Evolutionary conservation across 805 yeast species (phyloP).

Genomic region (Nakazawaea wickerhamii): DNA sequence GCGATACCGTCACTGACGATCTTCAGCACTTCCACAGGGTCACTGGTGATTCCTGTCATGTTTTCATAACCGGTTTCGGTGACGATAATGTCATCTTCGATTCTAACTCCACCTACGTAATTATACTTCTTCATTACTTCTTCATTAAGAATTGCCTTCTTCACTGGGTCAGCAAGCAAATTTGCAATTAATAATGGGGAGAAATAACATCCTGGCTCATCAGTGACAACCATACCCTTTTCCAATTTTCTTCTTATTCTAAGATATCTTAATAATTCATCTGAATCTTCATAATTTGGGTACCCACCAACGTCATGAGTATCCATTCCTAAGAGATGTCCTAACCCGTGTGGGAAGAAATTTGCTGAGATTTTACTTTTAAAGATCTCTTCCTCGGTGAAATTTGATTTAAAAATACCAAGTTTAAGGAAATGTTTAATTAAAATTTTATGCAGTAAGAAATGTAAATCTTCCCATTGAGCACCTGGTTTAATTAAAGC

Average conservation of each 20-base stretch:
- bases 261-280: conserved; percentile 69
- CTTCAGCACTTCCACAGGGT: conserved; percentile 73
- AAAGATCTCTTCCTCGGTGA: conserved; percentile 59
- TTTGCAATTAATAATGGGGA: conserved; percentile 75
- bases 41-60: conserved; percentile 77
- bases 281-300: conserved; percentile 79
- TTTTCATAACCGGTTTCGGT: conserved; percentile 76
- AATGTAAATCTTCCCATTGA: conserved; percentile 79
- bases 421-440: conserved; percentile 64
- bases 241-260: conserved; percentile 72
- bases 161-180: conserved; percentile 44
- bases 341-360: conserved; percentile 94
- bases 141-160: conserved; percentile 53
- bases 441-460: conserved; percentile 72
- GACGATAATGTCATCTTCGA: conserved; percentile 87
- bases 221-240: conserved; percentile 82
- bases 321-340: conserved; percentile 90
- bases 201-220: conserved; percentile 94
- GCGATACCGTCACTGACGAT: conserved; percentile 69
- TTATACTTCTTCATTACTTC: conserved; percentile 70
- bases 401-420: conserved; percentile 64
- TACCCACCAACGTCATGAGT: conserved; percentile 94
- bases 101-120: conserved; percentile 95
- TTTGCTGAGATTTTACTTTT: conserved; percentile 66
- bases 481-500: conserved; percentile 74